These are phyloP conservation scores for Claviceps sp. DNA, from an alignment of 2,329 filamentous ascomycete genomes.

Conservation along the genomic window DNA sequence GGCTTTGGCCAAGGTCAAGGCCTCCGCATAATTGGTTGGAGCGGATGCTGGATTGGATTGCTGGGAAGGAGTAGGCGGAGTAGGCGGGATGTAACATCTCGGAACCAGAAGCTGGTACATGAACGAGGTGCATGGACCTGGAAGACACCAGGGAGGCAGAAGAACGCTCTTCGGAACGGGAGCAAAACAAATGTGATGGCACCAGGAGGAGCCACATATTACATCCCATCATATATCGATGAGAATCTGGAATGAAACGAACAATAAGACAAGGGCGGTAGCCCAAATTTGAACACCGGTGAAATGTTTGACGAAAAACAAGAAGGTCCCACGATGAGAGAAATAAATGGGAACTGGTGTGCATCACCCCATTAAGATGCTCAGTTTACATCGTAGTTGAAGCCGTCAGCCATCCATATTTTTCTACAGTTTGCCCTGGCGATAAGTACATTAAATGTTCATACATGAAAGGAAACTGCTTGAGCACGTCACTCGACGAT, in stretches of 20 bases:
- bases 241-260: constrained; percentile 26
- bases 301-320: constrained; percentile 2
- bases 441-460: neutral
- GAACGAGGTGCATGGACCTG: constrained; percentile 23
- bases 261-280: constrained; percentile 17
- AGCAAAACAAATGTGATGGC: no score
- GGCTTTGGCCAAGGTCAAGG: constrained; percentile 85
- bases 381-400: neutral
- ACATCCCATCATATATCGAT: constrained; percentile 41
- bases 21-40: constrained; percentile 48
- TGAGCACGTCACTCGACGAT: neutral
- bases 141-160: constrained; percentile 24
- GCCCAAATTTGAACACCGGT: constrained; percentile 11
- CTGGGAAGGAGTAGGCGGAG: constrained; percentile 14
- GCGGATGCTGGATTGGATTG: constrained; percentile 15
- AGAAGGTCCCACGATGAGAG: no score
- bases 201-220: constrained; percentile 50
- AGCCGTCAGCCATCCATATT: neutral
- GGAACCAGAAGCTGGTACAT: constrained; percentile 23
- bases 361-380: neutral
- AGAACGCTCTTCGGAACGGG: constrained; percentile 5
- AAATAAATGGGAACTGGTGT: no score
- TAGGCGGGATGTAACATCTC: constrained; percentile 12
- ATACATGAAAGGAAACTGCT: neutral
- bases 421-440: no score